Percentiles rank a stretch among this genome's conserved stretches.
These are phyloP conservation scores for Eucalyptus tenuipes DNA, from an alignment of 345 rosid genomes.

Conservation along the genomic window DNA sequence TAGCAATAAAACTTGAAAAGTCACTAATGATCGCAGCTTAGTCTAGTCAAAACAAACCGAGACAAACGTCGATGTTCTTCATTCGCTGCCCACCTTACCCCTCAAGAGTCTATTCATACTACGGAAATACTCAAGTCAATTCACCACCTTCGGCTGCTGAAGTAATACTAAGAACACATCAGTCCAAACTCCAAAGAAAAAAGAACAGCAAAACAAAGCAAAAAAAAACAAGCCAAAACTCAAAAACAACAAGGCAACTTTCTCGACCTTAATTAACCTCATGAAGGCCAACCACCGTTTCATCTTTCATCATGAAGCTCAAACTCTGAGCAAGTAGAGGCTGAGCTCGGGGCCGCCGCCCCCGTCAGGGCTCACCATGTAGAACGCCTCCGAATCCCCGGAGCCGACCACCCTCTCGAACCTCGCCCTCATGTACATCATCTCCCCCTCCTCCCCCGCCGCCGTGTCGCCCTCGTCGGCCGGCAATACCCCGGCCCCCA, in stretches of 20 bases:
- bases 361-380: constrained; percentile 90
- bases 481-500: constrained; percentile 98
- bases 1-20: background rate
- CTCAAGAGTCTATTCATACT: background rate
- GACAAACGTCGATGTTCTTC: background rate
- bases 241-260: background rate
- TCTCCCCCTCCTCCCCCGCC: constrained; percentile 57
- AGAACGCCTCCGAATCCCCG: constrained; percentile 83
- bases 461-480: constrained; percentile 17
- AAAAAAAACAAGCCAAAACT: background rate
- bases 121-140: background rate
- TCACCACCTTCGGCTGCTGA: background rate
- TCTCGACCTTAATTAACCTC: background rate
- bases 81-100: background rate
- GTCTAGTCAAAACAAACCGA: background rate
- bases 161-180: background rate
- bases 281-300: background rate
- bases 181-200: background rate
- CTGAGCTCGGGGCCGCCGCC: constrained; percentile 90
- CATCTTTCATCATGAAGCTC: background rate
- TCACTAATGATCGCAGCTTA: background rate
- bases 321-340: constrained; percentile 68
- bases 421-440: constrained; percentile 95
- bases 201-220: background rate
- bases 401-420: constrained; percentile 92